These are phyloP conservation scores for Brassica incana DNA, from an alignment of 345 rosid species.

Conservation along the genomic window DNA sequence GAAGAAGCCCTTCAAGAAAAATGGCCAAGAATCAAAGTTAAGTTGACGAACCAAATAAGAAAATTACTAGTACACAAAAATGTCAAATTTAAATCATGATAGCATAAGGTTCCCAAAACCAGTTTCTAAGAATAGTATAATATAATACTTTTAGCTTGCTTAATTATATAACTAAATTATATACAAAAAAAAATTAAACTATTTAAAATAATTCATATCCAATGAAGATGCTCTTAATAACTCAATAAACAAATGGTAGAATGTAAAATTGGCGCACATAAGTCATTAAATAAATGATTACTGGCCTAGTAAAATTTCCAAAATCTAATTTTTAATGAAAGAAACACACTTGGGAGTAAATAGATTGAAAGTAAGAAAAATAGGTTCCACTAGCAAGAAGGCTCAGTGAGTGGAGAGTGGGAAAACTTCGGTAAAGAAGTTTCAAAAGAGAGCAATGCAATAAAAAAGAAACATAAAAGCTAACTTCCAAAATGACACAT, in stretches of 20 bases:
- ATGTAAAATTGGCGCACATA: neutral
- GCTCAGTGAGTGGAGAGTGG: slow-evolving; percentile 17
- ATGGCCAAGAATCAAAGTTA: neutral
- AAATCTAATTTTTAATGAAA: neutral
- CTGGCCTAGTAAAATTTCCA: neutral
- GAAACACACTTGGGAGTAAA: neutral
- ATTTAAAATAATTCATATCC: too few species aligned
- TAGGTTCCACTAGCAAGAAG: slow-evolving; percentile 17
- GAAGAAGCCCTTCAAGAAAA: slow-evolving; percentile 61
- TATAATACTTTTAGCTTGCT: neutral
- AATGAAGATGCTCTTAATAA: neutral
- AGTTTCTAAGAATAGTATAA: neutral
- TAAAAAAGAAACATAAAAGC: slow-evolving; percentile 35
- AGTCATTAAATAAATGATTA: neutral
- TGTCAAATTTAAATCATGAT: neutral
- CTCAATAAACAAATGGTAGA: neutral
- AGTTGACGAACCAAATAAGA: neutral
- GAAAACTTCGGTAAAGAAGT: slow-evolving; percentile 48
- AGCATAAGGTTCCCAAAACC: neutral
- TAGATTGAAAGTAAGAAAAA: neutral
- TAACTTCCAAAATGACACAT: slow-evolving; percentile 9
- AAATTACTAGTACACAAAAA: neutral
- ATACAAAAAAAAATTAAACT: neutral
- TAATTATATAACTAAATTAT: neutral
- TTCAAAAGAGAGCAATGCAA: slow-evolving; percentile 34